Conservation (phyloP, 2,329 filamentous ascomycete species). For the Grosmannia clavigera region DNA sequence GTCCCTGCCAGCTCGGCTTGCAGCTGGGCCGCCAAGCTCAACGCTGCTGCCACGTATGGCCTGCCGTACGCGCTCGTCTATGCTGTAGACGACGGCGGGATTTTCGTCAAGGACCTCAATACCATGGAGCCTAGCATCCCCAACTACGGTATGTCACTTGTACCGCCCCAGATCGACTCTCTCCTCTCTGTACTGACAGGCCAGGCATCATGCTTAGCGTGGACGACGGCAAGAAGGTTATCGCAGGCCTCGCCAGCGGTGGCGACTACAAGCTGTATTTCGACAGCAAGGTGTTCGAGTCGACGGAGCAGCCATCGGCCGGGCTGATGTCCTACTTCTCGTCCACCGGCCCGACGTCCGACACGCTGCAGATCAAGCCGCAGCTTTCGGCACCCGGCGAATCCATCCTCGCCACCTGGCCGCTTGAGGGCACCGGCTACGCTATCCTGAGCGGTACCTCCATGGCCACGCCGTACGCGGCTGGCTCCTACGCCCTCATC, state of each 20-base stretch:
- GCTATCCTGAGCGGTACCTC: slow-evolving; percentile 40
- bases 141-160: not conserved
- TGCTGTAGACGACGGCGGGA: not conserved
- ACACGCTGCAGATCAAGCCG: slow-evolving; percentile 31
- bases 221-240: not conserved
- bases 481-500: slow-evolving; percentile 40
- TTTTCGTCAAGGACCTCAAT: not conserved
- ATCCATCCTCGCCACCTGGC: slow-evolving; percentile 38
- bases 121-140: not conserved
- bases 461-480: slow-evolving; percentile 33
- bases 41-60: not conserved
- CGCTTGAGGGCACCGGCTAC: slow-evolving; percentile 26
- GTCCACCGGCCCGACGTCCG: slow-evolving; percentile 27
- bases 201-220: not conserved
- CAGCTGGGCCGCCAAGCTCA: not conserved
- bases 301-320: not conserved
- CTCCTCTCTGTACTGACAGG: not conserved
- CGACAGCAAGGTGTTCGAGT: not conserved
- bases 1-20: not conserved
- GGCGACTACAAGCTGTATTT: not conserved
- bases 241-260: not conserved
- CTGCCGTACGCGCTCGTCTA: not conserved
- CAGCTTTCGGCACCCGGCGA: slow-evolving; percentile 34
- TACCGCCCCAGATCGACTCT: not conserved
- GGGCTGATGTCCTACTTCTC: not conserved